Percentiles rank a stretch among this genome's conserved stretches.
These are phyloP conservation scores for Mycena floridula DNA, from an alignment of 768 basidiomycete species.

Conservation along the genomic window DNA sequence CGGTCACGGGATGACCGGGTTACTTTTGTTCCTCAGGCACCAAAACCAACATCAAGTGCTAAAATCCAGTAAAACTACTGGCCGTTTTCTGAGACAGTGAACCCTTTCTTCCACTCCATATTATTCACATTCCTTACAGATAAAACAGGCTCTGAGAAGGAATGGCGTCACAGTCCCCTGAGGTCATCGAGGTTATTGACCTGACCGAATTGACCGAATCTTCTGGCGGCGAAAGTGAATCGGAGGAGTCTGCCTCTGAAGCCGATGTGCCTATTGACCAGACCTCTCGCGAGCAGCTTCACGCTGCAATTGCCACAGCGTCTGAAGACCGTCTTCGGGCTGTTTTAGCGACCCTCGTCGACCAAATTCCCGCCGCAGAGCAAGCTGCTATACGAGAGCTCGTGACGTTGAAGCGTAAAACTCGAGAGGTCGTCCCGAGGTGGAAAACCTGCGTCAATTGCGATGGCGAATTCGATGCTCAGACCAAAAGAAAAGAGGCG, in stretches of 20 bases:
- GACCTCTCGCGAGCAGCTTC: conserved; percentile 35
- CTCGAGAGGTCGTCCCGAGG: conserved; percentile 29
- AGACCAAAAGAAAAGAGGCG: conserved; percentile 25
- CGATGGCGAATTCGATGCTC: conserved; percentile 39
- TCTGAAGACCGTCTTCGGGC: conserved; percentile 39
- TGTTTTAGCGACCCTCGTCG: conserved; percentile 30
- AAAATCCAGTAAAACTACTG: too few species aligned
- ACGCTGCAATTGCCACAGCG: conserved; percentile 33
- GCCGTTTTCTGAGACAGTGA: too few species aligned
- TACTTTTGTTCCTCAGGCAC: too few species aligned
- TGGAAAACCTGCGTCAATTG: conserved; percentile 46
- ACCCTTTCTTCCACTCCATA: too few species aligned
- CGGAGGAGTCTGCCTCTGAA: conserved; percentile 17
- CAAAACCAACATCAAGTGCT: too few species aligned
- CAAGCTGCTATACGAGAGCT: conserved; percentile 37
- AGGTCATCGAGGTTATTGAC: conserved; percentile 39
- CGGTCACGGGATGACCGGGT: too few species aligned
- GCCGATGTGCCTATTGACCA: conserved; percentile 30
- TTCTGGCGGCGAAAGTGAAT: conserved; percentile 17
- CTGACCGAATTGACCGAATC: conserved; percentile 34
- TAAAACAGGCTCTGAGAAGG: too few species aligned
- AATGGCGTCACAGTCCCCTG: too few species aligned
- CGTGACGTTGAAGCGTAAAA: conserved; percentile 30
- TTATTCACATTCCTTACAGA: too few species aligned
- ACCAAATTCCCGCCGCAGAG: conserved; percentile 34